Base-by-base conservation (phyloP, 257 asterid genomes). In the Solanum ossicruentum region DNA sequence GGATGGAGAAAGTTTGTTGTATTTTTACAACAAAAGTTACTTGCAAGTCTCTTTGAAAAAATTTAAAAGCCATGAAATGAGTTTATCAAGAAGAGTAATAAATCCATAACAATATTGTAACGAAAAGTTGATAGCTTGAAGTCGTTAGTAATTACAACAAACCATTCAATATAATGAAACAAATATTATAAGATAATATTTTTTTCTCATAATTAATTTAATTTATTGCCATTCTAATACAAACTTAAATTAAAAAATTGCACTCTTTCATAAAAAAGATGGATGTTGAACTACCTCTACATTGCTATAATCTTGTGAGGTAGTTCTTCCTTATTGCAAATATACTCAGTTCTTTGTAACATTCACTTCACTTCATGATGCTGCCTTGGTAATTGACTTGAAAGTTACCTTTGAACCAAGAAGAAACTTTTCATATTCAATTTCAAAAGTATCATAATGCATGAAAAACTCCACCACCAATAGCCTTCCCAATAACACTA, bases 321-420 rank as follows among this genome's bases (percentile, higher is more conserved):
- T 47, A 95, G 91, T 18, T 87, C 90, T 0, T 75, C 12, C 18
- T 75, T 75, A 75, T 75, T 75, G 18, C 2, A 12, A 49, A 47
- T 12, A 73, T 0, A 47, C 58, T 45, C 20, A 8, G 3, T 65
- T 10, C 45, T 9, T 13, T 15, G 3, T 32, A 32, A 32, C 36
- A 12, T 20, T 4, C 6, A 36, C 1, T 36, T 36, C 41, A 36
- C 7, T 36, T 58, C 32, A 72, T 81, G 43, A 83, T 18, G 80
- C 60, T 23, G 90, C 89, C 52, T 85, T 91, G 10, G 88, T 88
- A 1, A 91, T 12, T 6, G 98, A 91, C 60, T 85, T 93, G 69
- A 95, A 77, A 0, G 92, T 91, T 16, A 95, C 96, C 6, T 82
- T 41, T 0, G 94, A 91, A 16, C 98, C 96, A 8, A 93, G 65